Evolutionary conservation across 2,329 filamentous ascomycete genomes (phyloP).

Genomic region (Fusarium sp.): DNA sequence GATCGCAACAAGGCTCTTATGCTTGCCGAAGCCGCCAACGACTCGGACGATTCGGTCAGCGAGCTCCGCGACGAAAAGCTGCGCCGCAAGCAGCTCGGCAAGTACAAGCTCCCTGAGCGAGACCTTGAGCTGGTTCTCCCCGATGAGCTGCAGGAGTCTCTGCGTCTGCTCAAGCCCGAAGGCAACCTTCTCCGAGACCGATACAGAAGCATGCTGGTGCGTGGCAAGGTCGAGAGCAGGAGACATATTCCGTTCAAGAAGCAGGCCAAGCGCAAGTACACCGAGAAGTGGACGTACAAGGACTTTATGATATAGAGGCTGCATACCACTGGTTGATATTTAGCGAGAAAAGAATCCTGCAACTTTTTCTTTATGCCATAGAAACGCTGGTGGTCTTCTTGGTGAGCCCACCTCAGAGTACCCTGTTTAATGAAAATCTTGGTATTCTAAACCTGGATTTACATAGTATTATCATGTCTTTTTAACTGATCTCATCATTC

Average conservation of each 20-base stretch:
- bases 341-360: constrained; percentile 37
- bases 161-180: constrained; percentile 89
- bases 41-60: constrained; percentile 60
- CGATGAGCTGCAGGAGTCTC: constrained; percentile 84
- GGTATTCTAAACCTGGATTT: neutral
- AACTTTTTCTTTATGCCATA: constrained; percentile 18
- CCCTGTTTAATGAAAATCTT: neutral
- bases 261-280: constrained; percentile 83
- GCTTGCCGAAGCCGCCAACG: constrained; percentile 53
- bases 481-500: constrained; percentile 6
- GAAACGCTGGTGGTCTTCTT: neutral
- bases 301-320: constrained; percentile 71
- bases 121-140: constrained; percentile 84
- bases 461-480: constrained; percentile 3
- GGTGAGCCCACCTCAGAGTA: neutral
- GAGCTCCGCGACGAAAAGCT: constrained; percentile 73
- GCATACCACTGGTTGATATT: constrained; percentile 26
- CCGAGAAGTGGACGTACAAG: constrained; percentile 98
- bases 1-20: constrained; percentile 62
- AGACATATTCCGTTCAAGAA: constrained; percentile 83
- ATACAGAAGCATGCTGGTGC: constrained; percentile 87
- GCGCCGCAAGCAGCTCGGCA: constrained; percentile 79
- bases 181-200: constrained; percentile 95
- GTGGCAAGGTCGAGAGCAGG: constrained; percentile 89
- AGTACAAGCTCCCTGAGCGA: constrained; percentile 79